A percentile compares a stretch with the other conserved stretches of the same genome.
phyloP scores from a whole-genome alignment of 164 flowering plant species.

The Santalum album region DNA sequence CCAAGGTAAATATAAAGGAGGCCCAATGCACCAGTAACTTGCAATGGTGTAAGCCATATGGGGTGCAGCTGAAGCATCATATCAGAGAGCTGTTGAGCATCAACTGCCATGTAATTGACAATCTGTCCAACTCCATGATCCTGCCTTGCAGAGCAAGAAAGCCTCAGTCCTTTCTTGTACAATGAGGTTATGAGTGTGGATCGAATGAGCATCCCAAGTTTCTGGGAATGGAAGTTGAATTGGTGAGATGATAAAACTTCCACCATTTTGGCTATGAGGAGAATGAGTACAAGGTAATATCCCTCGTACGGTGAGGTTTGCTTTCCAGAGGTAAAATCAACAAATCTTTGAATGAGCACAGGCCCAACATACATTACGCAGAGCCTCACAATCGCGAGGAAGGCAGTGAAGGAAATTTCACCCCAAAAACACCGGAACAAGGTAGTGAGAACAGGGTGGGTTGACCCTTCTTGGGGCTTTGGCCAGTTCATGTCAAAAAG shows the following conservation, averaged over 20 bases:
- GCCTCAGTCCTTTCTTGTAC: conserved; percentile 76
- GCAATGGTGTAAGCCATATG: conserved; percentile 83
- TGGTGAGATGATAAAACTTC: conserved; percentile 77
- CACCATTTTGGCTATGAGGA: conserved; percentile 55
- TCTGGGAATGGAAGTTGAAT: conserved; percentile 73
- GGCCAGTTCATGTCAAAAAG: conserved; percentile 77
- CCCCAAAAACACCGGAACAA: conserved; percentile 83
- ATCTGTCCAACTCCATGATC: conserved; percentile 90
- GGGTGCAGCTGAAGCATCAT: conserved; percentile 80
- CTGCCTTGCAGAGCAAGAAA: conserved; percentile 81
- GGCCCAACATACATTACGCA: conserved; percentile 89
- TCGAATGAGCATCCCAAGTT: conserved; percentile 79
- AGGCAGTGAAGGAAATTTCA: conserved; percentile 60
- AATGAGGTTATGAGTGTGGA: conserved; percentile 66
- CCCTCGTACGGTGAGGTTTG: conserved; percentile 68
- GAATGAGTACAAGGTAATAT: conserved; percentile 57
- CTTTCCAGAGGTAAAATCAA: conserved; percentile 69
- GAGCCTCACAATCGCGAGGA: conserved; percentile 52
- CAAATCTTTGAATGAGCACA: conserved; percentile 63
- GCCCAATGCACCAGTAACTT: conserved; percentile 49
- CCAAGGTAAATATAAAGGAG: conserved; percentile 67
- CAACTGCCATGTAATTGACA: conserved; percentile 96
- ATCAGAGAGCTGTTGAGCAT: conserved; percentile 92
- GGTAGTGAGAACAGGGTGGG: conserved; percentile 65
- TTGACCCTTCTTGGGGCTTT: conserved; percentile 42